Conservation (phyloP, 805 yeast species). For the Starmerella potacharoeniae region DNA sequence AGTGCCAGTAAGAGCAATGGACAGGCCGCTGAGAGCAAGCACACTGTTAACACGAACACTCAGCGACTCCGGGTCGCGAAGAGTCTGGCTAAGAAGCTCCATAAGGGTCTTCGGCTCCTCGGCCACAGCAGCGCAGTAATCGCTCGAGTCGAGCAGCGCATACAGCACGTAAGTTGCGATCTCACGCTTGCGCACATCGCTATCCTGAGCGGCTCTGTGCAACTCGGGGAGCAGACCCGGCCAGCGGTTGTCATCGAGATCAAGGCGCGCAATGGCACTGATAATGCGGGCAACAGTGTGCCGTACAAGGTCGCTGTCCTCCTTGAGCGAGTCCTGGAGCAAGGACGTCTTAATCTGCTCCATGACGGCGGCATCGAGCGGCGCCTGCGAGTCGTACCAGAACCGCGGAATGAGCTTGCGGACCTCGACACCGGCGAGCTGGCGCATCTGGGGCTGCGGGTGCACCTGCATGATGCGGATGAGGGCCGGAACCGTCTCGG, state of each 20-base stretch:
- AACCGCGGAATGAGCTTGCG: slow-evolving; percentile 64
- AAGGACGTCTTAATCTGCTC: slow-evolving; percentile 55
- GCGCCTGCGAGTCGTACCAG: slow-evolving; percentile 41
- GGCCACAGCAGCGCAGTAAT: slow-evolving; percentile 19
- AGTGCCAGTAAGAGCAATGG: slow-evolving; percentile 40
- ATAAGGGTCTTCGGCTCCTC: slow-evolving; percentile 49
- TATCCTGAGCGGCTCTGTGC: slow-evolving; percentile 52
- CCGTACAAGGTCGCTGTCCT: slow-evolving; percentile 55
- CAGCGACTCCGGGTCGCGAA: slow-evolving; percentile 47
- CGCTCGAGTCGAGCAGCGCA: slow-evolving; percentile 52
- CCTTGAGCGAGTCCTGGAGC: slow-evolving; percentile 55
- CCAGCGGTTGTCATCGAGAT: slow-evolving; percentile 63
- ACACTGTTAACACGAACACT: slow-evolving; percentile 77
- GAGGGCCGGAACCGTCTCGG: slow-evolving; percentile 67
- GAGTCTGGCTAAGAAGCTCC: slow-evolving; percentile 55
- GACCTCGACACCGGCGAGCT: slow-evolving; percentile 93
- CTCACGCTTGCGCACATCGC: slow-evolving; percentile 54
- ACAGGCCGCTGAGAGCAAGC: slow-evolving; percentile 69
- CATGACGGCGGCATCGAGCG: slow-evolving; percentile 40
- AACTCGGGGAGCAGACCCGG: slow-evolving; percentile 60
- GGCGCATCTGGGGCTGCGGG: slow-evolving; percentile 61
- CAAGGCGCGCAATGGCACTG: slow-evolving; percentile 71
- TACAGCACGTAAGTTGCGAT: slow-evolving; percentile 70
- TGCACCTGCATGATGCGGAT: slow-evolving; percentile 68
- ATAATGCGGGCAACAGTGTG: slow-evolving; percentile 85